Conservation (phyloP, 352 stramenopile species). For the Elongisporangium undulatum region DNA sequence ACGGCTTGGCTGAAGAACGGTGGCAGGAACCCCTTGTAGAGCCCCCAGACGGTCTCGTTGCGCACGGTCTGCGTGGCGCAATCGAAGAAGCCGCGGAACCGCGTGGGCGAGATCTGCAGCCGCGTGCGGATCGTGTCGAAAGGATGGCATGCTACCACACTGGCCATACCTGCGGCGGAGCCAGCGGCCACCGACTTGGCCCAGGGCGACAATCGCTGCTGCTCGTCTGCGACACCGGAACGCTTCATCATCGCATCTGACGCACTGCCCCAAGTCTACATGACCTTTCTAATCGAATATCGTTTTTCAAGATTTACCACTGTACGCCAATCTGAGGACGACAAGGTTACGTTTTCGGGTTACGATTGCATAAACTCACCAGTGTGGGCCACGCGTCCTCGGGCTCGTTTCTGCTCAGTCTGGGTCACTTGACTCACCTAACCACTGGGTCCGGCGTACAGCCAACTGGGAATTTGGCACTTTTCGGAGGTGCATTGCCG, state of each 20-base stretch:
- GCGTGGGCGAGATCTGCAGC: conserved; percentile 65
- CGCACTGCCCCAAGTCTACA: neutral
- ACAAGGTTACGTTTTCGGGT: too few relatives aligned
- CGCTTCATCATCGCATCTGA: neutral
- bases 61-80: conserved; percentile 58
- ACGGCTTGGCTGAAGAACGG: conserved; percentile 85
- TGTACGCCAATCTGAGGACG: neutral
- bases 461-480: neutral
- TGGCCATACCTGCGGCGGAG: conserved; percentile 80
- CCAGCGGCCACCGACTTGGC: conserved; percentile 69
- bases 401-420: neutral
- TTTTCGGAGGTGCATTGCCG: neutral
- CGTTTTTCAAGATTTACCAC: neutral
- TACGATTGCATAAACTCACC: neutral
- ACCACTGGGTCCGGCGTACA: neutral
- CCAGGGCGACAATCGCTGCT: conserved; percentile 37
- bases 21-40: conserved; percentile 86
- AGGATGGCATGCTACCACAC: conserved; percentile 76
- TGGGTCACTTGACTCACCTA: neutral
- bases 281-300: neutral
- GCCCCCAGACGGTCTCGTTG: conserved; percentile 50
- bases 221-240: neutral
- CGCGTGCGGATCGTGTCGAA: conserved; percentile 86
- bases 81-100: conserved; percentile 58
- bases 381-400: neutral